Evolutionary conservation across 169 alveolate genomes (phyloP).

Genomic region (Toxoplasma gondii): DNA sequence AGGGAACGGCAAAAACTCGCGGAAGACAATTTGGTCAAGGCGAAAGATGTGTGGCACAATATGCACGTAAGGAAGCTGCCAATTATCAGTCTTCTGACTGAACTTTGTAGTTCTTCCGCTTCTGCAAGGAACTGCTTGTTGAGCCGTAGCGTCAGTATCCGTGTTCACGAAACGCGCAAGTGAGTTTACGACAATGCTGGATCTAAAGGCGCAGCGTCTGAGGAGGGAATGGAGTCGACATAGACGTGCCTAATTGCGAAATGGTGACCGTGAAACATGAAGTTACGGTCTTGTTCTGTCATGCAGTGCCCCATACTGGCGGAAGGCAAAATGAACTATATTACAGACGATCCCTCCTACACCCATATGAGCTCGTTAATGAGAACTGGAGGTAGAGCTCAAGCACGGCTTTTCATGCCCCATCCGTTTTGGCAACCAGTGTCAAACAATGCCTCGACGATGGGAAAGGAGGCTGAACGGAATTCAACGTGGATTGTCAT

Average conservation of each 20-base stretch:
- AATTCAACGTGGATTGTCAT: no score
- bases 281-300: not conserved
- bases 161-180: no score
- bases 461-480: no score
- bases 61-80: constrained; percentile 8
- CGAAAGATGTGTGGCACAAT: not conserved
- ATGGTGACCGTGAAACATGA: not conserved
- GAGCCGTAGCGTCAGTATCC: no score
- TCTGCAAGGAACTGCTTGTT: no score
- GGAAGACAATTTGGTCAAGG: not conserved
- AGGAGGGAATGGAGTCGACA: no score
- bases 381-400: constrained; percentile 25
- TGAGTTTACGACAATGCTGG: no score
- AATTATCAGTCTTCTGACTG: no score
- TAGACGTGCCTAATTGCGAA: no score
- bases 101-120: no score
- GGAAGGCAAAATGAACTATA: not conserved
- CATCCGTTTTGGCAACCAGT: not conserved
- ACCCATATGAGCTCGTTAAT: not conserved
- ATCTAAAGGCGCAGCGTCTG: no score
- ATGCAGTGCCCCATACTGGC: constrained; percentile 24
- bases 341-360: constrained; percentile 22
- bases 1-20: not conserved
- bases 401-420: not conserved
- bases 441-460: no score